phyloP scores from a whole-genome alignment of 306 rosid genomes.

The Medicago ruthenica region DNA sequence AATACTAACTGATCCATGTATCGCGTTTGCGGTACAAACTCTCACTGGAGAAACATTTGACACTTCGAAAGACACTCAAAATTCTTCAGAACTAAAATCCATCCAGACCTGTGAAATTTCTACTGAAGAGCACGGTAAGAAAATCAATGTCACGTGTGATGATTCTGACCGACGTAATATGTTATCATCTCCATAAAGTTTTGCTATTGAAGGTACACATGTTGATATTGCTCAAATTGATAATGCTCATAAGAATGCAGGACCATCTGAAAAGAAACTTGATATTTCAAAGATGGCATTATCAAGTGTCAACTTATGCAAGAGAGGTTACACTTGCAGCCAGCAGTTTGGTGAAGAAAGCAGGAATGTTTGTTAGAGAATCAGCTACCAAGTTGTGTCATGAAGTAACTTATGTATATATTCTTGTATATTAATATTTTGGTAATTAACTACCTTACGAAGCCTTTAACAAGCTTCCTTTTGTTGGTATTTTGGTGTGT shows the following conservation, averaged over 20 bases:
- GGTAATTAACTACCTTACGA: constrained; percentile 36
- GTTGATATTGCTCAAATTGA: constrained; percentile 28
- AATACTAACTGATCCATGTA: constrained; percentile 83
- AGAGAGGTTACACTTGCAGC: constrained; percentile 43
- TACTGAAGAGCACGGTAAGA: constrained; percentile 39
- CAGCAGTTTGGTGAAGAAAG: constrained; percentile 47
- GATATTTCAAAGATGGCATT: constrained; percentile 46
- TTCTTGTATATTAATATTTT: too few relatives aligned
- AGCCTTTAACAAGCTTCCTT: constrained; percentile 32
- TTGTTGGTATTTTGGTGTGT: constrained; percentile 31
- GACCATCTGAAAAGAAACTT: constrained; percentile 45
- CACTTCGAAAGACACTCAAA: constrained; percentile 42
- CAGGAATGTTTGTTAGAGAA: constrained; percentile 51
- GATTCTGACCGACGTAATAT: constrained; percentile 30
- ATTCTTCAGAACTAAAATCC: too few relatives aligned
- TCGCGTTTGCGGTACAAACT: constrained; percentile 88
- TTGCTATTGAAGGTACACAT: neutral
- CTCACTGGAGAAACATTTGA: constrained; percentile 67
- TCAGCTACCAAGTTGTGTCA: constrained; percentile 33
- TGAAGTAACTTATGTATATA: constrained; percentile 40
- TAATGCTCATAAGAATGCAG: constrained; percentile 43
- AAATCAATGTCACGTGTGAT: constrained; percentile 20
- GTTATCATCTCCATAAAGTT: constrained; percentile 35
- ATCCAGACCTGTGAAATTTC: neutral
- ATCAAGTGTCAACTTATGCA: constrained; percentile 40